phyloP scores from a whole-genome alignment of 192 early-diverging fungal genomes.

The Paraglomus brasilianum region DNA sequence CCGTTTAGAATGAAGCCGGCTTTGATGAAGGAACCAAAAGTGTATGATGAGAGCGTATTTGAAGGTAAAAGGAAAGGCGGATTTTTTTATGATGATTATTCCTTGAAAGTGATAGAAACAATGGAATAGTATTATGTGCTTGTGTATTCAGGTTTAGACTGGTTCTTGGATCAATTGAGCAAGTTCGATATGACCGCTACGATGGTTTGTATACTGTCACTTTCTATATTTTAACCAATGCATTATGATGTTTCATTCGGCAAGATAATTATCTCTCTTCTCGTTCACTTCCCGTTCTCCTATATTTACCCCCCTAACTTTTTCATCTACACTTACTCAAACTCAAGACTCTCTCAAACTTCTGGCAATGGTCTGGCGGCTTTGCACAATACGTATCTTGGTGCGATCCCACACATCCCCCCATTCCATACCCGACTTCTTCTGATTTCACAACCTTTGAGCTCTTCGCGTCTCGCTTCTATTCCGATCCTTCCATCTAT shows the following conservation, averaged over 20 bases:
- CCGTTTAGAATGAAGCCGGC: conserved; percentile 59
- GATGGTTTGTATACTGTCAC: conserved; percentile 28
- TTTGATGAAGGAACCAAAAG: conserved; percentile 52
- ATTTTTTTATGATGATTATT: neutral
- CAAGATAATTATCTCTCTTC: conserved; percentile 1
- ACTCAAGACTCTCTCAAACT: conserved; percentile 54
- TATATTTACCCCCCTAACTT: too few species aligned
- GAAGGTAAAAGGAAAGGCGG: conserved; percentile 34
- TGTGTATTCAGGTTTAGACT: conserved; percentile 50
- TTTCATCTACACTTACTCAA: neutral
- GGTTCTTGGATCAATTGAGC: conserved; percentile 53
- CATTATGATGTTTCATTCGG: too few species aligned
- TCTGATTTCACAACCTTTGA: conserved; percentile 42
- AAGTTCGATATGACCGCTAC: conserved; percentile 56
- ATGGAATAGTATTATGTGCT: neutral
- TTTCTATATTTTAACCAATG: neutral
- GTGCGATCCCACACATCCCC: conserved; percentile 39
- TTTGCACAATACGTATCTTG: conserved; percentile 63
- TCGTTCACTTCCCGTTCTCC: neutral
- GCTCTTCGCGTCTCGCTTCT: conserved; percentile 52
- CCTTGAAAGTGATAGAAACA: neutral
- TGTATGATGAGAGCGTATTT: conserved; percentile 57
- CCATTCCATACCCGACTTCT: conserved; percentile 59
- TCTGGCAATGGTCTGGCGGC: conserved; percentile 75
- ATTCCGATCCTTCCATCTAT: conserved; percentile 37